These are phyloP conservation scores for Thamnidium elegans DNA, from an alignment of 192 early-diverging fungal genomes.

Conservation along the genomic window DNA sequence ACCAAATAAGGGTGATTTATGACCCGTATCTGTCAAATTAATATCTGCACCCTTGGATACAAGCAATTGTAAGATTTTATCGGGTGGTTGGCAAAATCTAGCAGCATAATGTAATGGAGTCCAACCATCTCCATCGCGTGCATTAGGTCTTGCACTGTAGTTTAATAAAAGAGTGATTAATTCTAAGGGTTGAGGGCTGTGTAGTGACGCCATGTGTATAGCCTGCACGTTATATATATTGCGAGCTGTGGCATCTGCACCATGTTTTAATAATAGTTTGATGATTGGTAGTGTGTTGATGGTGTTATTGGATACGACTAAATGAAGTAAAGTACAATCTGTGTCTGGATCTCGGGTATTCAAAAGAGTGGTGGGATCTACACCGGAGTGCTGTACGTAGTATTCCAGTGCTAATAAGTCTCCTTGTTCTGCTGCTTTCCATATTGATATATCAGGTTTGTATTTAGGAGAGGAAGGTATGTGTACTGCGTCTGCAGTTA, in stretches of 20 bases:
- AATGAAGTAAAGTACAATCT: constrained; percentile 28
- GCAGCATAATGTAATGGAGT: constrained; percentile 47
- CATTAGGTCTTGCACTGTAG: constrained; percentile 50
- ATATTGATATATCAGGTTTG: constrained; percentile 20
- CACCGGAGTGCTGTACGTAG: constrained; percentile 12
- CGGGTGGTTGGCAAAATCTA: constrained; percentile 34
- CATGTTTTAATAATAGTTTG: constrained; percentile 18
- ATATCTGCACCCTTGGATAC: constrained; percentile 29
- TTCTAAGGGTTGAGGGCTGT: constrained; percentile 13
- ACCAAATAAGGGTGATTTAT: constrained; percentile 32
- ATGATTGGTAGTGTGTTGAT: constrained; percentile 5
- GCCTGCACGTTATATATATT: constrained; percentile 30
- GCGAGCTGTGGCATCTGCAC: constrained; percentile 24
- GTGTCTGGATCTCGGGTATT: constrained; percentile 31
- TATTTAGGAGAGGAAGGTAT: background rate
- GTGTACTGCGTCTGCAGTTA: background rate
- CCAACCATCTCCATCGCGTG: constrained; percentile 64
- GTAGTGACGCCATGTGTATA: constrained; percentile 24
- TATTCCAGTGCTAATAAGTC: constrained; percentile 27
- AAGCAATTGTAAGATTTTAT: constrained; percentile 18
- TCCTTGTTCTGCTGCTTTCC: constrained; percentile 31
- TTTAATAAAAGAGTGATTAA: constrained; percentile 17
- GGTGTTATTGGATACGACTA: constrained; percentile 11
- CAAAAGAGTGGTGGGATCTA: constrained; percentile 9
- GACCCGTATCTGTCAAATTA: constrained; percentile 24